Percentiles rank a stretch among this genome's conserved stretches.
phyloP scores from a whole-genome alignment of 768 basidiomycete genomes.

The Pleurotus pulmonarius region DNA sequence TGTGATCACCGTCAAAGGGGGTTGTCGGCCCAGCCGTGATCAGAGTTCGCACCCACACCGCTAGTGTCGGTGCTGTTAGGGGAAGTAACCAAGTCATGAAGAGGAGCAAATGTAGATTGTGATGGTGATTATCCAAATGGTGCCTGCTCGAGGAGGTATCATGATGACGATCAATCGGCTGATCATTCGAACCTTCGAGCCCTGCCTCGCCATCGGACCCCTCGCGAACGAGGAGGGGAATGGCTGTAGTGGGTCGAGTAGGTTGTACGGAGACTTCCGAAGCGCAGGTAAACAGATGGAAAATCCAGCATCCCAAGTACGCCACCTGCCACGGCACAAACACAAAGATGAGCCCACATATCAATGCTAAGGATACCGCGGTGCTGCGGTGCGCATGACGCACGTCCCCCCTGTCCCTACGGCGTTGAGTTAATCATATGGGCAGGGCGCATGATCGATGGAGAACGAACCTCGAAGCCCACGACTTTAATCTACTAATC shows the following conservation, averaged over 20 bases:
- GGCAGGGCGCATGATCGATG: constrained; percentile 17
- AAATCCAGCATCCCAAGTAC: constrained; percentile 79
- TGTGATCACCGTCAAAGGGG: constrained; percentile 82
- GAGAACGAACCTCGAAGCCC: neutral
- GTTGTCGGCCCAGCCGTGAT: constrained; percentile 74
- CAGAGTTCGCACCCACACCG: constrained; percentile 88
- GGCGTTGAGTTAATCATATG: neutral
- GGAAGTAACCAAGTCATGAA: constrained; percentile 83
- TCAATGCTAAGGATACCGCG: constrained; percentile 52
- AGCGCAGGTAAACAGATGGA: constrained; percentile 68
- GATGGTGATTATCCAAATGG: constrained; percentile 34
- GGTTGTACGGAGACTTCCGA: constrained; percentile 19
- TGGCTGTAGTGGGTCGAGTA: constrained; percentile 13
- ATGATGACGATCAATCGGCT: neutral
- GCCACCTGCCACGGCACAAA: constrained; percentile 93
- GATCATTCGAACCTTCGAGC: too few relatives aligned
- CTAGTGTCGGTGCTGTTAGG: constrained; percentile 69
- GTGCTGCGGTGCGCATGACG: constrained; percentile 41
- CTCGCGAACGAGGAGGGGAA: constrained; percentile 16
- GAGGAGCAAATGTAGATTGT: constrained; percentile 61
- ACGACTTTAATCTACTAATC: constrained; percentile 23
- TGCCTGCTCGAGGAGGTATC: neutral
- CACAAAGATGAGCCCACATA: constrained; percentile 64
- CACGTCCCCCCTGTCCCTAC: constrained; percentile 22
- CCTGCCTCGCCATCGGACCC: neutral